Evolutionary conservation across 164 flowering plant genomes (phyloP).

Genomic region (Paratinospora sagittata): DNA sequence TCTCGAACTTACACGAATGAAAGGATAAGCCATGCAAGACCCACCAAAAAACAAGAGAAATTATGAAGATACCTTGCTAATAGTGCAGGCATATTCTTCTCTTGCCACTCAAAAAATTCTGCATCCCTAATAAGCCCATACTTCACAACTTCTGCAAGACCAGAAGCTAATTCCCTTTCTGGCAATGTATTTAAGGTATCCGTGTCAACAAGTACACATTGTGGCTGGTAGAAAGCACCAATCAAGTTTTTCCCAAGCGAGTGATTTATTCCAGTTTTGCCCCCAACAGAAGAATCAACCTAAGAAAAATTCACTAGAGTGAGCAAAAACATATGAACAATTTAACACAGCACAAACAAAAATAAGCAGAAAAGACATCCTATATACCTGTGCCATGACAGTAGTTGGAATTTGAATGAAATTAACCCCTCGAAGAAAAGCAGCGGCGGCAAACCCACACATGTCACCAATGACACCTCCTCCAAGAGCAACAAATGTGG

Average conservation of each 20-base stretch:
- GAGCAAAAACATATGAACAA: not conserved
- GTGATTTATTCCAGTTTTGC: constrained; percentile 96
- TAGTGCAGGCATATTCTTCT: constrained; percentile 71
- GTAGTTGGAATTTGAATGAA: constrained; percentile 99
- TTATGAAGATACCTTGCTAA: constrained; percentile 62
- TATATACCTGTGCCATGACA: constrained; percentile 95
- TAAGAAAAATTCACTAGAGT: constrained; percentile 18
- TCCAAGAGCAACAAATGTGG: constrained; percentile 97
- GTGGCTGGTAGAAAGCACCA: constrained; percentile 99
- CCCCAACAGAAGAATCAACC: constrained; percentile 99
- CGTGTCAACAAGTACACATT: constrained; percentile 90
- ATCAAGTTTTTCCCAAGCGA: constrained; percentile 88
- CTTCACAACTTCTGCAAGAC: constrained; percentile 87
- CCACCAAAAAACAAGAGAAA: too few relatives aligned
- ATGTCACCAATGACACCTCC: constrained; percentile 99
- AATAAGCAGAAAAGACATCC: not conserved
- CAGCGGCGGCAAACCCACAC: constrained; percentile 98
- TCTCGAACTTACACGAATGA: not conserved
- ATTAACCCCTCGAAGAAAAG: constrained; percentile 94
- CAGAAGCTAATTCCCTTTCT: constrained; percentile 91
- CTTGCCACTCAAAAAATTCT: constrained; percentile 95
- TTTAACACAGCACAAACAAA: not conserved
- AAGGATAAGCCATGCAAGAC: not conserved
- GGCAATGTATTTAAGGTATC: constrained; percentile 89
- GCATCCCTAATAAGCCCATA: constrained; percentile 98